Evolutionary conservation across 75 land plant species (phyloP).

Genomic region (Cunninghamia lanceolata): DNA sequence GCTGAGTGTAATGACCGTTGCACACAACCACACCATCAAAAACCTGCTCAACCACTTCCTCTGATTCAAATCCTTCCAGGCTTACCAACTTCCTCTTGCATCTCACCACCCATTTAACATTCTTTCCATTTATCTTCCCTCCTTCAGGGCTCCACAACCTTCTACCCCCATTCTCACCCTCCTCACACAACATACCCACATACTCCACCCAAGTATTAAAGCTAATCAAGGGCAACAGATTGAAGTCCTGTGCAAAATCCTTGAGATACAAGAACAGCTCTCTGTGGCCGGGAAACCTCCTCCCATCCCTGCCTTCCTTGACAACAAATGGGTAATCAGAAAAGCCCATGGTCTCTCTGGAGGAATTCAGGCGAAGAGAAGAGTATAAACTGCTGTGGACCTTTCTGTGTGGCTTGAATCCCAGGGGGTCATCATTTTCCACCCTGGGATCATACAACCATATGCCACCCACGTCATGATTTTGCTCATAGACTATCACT

Average conservation of each 20-base stretch:
- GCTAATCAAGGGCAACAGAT: conserved; percentile 38
- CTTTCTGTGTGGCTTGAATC: conserved; percentile 7
- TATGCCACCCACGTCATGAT: conserved; percentile 54
- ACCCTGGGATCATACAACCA: conserved; percentile 54
- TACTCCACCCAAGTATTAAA: conserved; percentile 38
- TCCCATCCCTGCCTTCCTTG: conserved; percentile 49
- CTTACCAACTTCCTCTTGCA: background rate
- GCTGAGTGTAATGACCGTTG: conserved; percentile 79
- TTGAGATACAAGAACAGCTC: conserved; percentile 47
- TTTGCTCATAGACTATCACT: background rate
- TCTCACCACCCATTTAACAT: conserved; percentile 51
- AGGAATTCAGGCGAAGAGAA: conserved; percentile 45
- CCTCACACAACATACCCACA: conserved; percentile 33
- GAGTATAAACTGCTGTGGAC: conserved; percentile 60
- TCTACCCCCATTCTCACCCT: background rate
- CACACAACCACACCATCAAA: conserved; percentile 92
- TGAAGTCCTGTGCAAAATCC: conserved; percentile 51
- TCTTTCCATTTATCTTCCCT: background rate
- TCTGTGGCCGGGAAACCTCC: conserved; percentile 62
- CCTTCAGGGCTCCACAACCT: conserved; percentile 8
- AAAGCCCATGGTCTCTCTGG: conserved; percentile 68
- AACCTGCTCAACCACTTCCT: conserved; percentile 48
- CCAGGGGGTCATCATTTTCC: conserved; percentile 26
- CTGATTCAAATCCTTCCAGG: background rate
- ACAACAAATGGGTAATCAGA: conserved; percentile 52